These are phyloP conservation scores for Gloeophyllum trabeum DNA, from an alignment of 768 basidiomycete genomes.

Conservation along the genomic window DNA sequence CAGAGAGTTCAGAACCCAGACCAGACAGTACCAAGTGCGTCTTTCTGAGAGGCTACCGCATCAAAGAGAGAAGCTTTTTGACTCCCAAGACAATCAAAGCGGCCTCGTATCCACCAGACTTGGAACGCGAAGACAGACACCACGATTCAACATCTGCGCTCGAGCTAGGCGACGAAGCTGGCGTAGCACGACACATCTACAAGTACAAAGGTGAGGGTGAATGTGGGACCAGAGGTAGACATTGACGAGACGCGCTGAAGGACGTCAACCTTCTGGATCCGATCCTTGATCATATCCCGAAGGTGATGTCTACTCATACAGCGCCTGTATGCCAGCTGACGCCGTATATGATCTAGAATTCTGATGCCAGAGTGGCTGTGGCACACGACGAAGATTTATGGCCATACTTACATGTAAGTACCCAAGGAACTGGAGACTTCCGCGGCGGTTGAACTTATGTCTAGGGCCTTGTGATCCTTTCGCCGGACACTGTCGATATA, in stretches of 20 bases:
- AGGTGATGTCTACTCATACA: neutral
- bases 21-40: neutral
- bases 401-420: neutral
- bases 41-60: neutral
- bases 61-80: neutral
- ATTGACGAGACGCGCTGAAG: neutral
- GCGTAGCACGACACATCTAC: neutral
- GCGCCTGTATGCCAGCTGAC: neutral
- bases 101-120: neutral
- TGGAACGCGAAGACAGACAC: neutral
- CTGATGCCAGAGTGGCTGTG: neutral
- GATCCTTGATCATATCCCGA: neutral
- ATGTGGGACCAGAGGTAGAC: neutral
- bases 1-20: neutral
- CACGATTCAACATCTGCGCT: neutral
- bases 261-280: neutral
- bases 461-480: no score
- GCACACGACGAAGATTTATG: neutral
- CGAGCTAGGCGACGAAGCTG: neutral
- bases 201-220: neutral
- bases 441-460: no score
- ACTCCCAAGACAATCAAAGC: neutral
- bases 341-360: neutral
- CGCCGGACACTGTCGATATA: no score
- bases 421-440: no score